A percentile compares a stretch with the other conserved stretches of the same genome.
Evolutionary conservation across 768 basidiomycete species (phyloP).

Genomic region (Lactarius sp.): DNA sequence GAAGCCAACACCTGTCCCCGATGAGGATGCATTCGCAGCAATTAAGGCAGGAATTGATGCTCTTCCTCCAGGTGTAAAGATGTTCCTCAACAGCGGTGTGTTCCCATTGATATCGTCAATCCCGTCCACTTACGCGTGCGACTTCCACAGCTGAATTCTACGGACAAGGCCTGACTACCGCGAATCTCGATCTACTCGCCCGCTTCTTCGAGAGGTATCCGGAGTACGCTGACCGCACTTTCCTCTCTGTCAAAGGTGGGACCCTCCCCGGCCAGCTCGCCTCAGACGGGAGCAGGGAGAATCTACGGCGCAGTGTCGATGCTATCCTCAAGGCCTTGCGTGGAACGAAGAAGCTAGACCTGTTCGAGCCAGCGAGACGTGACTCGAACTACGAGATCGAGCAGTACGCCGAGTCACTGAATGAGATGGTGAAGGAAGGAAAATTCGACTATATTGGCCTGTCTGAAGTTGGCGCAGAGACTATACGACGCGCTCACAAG

Average conservation of each 20-base stretch:
- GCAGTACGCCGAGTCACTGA: conserved; percentile 40
- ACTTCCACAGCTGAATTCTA: conserved; percentile 53
- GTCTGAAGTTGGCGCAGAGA: conserved; percentile 49
- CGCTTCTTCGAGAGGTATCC: conserved; percentile 47
- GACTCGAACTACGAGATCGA: conserved; percentile 44
- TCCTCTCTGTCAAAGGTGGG: conserved; percentile 46
- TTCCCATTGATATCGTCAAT: background rate
- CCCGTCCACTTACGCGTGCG: background rate
- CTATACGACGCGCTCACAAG: conserved; percentile 38
- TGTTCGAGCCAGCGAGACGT: conserved; percentile 52
- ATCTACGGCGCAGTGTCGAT: conserved; percentile 44
- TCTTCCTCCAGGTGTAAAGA: conserved; percentile 42
- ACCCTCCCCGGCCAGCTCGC: background rate
- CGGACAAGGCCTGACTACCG: conserved; percentile 37
- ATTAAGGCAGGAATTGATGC: conserved; percentile 49
- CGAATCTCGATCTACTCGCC: conserved; percentile 45
- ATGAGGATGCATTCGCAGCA: conserved; percentile 57
- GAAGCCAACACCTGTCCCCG: conserved; percentile 44
- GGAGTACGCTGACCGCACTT: conserved; percentile 41
- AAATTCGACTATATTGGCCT: conserved; percentile 56
- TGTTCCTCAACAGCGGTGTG: conserved; percentile 48
- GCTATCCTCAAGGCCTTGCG: conserved; percentile 42
- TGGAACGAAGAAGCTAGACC: conserved; percentile 51
- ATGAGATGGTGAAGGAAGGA: conserved; percentile 47
- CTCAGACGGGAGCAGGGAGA: conserved; percentile 37